Conservation (phyloP, 345 rosid genomes). For the Draba incana region DNA sequence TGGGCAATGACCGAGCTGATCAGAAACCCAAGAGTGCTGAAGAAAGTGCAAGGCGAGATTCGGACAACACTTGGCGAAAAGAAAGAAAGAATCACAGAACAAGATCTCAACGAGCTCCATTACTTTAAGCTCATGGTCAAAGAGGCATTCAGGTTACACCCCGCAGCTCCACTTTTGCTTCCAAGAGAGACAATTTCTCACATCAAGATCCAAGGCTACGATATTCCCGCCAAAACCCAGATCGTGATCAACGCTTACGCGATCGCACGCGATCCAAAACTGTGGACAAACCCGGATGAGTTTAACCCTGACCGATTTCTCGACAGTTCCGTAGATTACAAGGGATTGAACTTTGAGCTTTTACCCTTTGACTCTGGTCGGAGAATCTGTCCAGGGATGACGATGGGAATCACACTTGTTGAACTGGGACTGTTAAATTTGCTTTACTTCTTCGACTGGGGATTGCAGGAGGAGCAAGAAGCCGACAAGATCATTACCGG, state of each 20-base stretch:
- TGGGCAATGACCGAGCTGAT: slow-evolving; percentile 32
- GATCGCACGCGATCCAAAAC: slow-evolving; percentile 50
- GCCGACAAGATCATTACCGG: neutral
- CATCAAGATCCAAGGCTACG: slow-evolving; percentile 47
- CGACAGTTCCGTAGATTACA: slow-evolving; percentile 12
- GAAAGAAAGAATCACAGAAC: slow-evolving; percentile 34
- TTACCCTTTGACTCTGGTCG: slow-evolving; percentile 33
- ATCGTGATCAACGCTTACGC: slow-evolving; percentile 53
- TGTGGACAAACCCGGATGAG: slow-evolving; percentile 45
- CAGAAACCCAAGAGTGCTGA: slow-evolving; percentile 33
- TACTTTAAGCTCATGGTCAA: slow-evolving; percentile 52
- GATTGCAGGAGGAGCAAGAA: slow-evolving; percentile 4
- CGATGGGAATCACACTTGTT: neutral
- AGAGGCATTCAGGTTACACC: slow-evolving; percentile 59
- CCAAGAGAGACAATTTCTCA: slow-evolving; percentile 48
- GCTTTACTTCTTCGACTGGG: slow-evolving; percentile 32
- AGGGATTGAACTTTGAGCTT: slow-evolving; percentile 32
- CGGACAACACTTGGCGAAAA: slow-evolving; percentile 23
- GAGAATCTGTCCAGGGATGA: slow-evolving; percentile 36
- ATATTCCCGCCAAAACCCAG: slow-evolving; percentile 41
- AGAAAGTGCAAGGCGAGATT: slow-evolving; percentile 28
- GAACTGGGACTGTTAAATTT: slow-evolving; percentile 23
- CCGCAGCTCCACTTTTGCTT: slow-evolving; percentile 51
- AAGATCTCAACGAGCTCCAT: slow-evolving; percentile 43
- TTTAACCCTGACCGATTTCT: slow-evolving; percentile 33